Base-by-base conservation (phyloP, 129 eudicot species). In the Mikania micrantha region DNA sequence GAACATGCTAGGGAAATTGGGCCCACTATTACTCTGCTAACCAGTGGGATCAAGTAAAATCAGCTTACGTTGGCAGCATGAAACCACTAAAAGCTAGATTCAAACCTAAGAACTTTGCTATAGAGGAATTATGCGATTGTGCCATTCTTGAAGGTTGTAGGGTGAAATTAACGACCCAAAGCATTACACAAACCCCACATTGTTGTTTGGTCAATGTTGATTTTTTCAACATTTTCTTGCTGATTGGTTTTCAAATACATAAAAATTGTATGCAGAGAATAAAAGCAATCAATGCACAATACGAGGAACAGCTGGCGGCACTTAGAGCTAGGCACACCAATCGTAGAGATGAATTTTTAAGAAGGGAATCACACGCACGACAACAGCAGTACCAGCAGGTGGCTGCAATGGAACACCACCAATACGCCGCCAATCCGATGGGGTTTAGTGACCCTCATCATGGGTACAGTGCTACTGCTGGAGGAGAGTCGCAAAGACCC, bases 381-480 rank as follows among this genome's bases (percentile, higher is more conserved):
- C 77, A 77, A 47, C 95, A 84, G 70, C 88, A 82, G 50, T 87
- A 84, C 76, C 90, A 87, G 67, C 84, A 78, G 67, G 76, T 17
- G 57, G 71, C 70, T 22, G 64, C 68, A 17, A 65, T 78, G 74
- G 89, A 78, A 47, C 80, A 75, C 27, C 53, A 34, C 27, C 81
- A 65, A 49, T 79, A 76, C 41, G 73, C 80, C 31, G 61, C 36
- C 72, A 76, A 71, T 31, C 39, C 77, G 10, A 17, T 72, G 62
- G 83, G 80, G 36, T 69, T 74, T 52, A 74, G 12, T 54, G 85
- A 81, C 65, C 49, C 47, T 11, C 83, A 72, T 67, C 84, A 66
- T 44, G 88, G 74, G 9, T 86, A 75, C 70, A 68, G 20, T 42
- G 80, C 71, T 11, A 68, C 67, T 34, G 81, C 60, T 22, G 60